Conservation (phyloP, 2,329 filamentous ascomycete genomes). For the Pseudogymnoascus sp. region DNA sequence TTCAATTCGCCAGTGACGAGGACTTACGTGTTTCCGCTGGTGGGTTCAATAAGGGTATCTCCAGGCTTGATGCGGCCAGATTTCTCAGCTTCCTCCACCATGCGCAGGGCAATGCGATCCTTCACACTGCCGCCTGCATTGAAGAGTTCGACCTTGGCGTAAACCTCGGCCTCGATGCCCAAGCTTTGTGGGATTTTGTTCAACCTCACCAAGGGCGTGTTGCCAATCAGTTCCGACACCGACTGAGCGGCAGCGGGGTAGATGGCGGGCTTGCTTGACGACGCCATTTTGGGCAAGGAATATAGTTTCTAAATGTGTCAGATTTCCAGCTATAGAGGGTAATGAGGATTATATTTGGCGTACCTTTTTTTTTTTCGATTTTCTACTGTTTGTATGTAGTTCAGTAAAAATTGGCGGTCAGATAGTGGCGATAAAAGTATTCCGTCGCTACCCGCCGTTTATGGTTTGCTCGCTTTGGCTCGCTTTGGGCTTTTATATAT, state of each 20-base stretch:
- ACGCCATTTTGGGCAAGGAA: neutral
- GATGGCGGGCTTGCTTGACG: constrained; percentile 22
- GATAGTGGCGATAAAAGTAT: constrained; percentile 9
- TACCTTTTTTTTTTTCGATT: neutral
- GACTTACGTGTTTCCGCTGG: constrained; percentile 78
- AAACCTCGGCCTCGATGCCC: constrained; percentile 82
- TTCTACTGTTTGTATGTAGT: neutral
- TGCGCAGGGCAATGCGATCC: constrained; percentile 89
- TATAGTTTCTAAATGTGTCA: neutral
- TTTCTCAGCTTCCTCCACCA: constrained; percentile 93
- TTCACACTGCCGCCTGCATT: constrained; percentile 93
- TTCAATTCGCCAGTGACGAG: constrained; percentile 20
- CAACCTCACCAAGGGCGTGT: constrained; percentile 88
- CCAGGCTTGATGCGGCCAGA: constrained; percentile 92
- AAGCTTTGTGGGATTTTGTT: constrained; percentile 90
- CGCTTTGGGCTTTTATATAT: neutral
- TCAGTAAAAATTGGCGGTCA: neutral
- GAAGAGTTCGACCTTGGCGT: constrained; percentile 88
- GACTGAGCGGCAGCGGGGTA: constrained; percentile 42
- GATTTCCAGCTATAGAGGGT: neutral
- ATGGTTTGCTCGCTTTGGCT: neutral
- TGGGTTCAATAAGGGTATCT: constrained; percentile 95
- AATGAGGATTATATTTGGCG: neutral
- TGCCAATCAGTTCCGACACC: constrained; percentile 84
- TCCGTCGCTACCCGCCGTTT: neutral